Percentiles rank a stretch among this genome's conserved stretches.
These are phyloP conservation scores for Symbiodinium pilosum DNA, from an alignment of 73 alveolate genomes.

Conservation along the genomic window DNA sequence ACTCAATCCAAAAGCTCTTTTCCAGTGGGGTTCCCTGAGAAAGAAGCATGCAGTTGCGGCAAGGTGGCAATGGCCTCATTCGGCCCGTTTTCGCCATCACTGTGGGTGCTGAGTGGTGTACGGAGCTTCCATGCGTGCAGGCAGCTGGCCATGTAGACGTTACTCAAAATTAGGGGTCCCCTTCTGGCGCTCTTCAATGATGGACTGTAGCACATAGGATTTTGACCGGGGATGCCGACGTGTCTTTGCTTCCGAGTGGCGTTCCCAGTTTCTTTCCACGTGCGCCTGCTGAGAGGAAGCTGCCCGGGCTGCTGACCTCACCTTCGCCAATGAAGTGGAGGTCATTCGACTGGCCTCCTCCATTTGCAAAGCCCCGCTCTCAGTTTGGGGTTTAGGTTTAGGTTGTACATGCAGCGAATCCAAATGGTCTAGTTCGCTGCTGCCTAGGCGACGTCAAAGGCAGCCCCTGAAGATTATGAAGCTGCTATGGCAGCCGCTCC, in stretches of 20 bases:
- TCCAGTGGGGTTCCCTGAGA: too few relatives aligned
- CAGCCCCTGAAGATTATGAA: conserved; percentile 11
- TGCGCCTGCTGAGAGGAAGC: not conserved
- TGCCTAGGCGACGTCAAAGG: not conserved
- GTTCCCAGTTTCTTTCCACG: not conserved
- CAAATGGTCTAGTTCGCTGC: too few relatives aligned
- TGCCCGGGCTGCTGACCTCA: conserved; percentile 58
- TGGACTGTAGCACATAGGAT: not conserved
- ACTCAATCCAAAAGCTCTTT: too few relatives aligned
- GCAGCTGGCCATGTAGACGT: too few relatives aligned
- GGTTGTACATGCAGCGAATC: too few relatives aligned
- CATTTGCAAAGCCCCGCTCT: not conserved
- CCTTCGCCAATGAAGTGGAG: conserved; percentile 74
- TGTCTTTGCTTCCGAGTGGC: not conserved
- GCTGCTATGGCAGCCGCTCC: conserved; percentile 31
- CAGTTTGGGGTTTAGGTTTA: not conserved
- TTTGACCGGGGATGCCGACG: not conserved
- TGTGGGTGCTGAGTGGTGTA: conserved; percentile 70
- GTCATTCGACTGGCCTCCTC: conserved; percentile 27
- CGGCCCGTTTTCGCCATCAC: conserved; percentile 45
- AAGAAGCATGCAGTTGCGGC: too few relatives aligned
- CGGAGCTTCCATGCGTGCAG: conserved; percentile 45
- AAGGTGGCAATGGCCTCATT: not conserved
- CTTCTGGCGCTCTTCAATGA: too few relatives aligned
- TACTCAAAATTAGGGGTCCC: too few relatives aligned